Conservation (phyloP, 495 filamentous ascomycete species). For the Penicillium macrosclerotiorum region DNA sequence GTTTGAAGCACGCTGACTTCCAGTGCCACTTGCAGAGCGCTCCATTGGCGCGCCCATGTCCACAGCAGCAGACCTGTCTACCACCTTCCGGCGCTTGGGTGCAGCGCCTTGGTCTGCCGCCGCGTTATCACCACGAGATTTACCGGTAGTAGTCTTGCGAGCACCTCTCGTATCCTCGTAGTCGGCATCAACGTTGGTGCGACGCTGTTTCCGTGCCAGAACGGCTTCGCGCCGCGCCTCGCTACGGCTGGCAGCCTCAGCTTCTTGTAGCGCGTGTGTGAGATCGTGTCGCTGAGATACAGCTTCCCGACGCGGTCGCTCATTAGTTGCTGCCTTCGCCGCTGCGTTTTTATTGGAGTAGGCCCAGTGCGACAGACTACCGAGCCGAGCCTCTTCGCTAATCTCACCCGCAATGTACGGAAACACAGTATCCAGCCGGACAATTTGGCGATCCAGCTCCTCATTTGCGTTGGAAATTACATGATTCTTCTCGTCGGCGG, state of each 20-base stretch:
- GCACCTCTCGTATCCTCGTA: slow-evolving; percentile 63
- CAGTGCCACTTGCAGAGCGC: slow-evolving; percentile 63
- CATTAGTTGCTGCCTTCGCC: slow-evolving; percentile 60
- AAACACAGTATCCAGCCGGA: slow-evolving; percentile 79
- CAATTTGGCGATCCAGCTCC: slow-evolving; percentile 79
- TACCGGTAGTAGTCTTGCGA: slow-evolving; percentile 58
- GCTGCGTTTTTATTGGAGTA: slow-evolving; percentile 77
- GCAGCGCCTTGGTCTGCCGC: slow-evolving; percentile 35
- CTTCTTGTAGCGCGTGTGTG: slow-evolving; percentile 62
- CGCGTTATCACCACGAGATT: slow-evolving; percentile 58
- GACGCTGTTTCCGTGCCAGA: slow-evolving; percentile 66
- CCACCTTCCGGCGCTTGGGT: slow-evolving; percentile 75
- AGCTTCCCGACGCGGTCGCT: slow-evolving; percentile 73
- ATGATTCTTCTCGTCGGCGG: slow-evolving; percentile 94
- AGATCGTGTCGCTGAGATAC: slow-evolving; percentile 61
- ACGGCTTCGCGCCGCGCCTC: slow-evolving; percentile 78
- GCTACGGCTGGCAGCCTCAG: slow-evolving; percentile 73
- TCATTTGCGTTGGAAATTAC: slow-evolving; percentile 88
- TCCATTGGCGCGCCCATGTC: slow-evolving; percentile 61
- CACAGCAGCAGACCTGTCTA: slow-evolving; percentile 57
- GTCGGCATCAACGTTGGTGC: slow-evolving; percentile 69
- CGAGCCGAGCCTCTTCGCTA: slow-evolving; percentile 89
- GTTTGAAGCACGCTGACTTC: slow-evolving; percentile 45
- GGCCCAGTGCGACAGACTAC: slow-evolving; percentile 92
- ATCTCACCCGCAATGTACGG: slow-evolving; percentile 83